Base-by-base conservation (phyloP, 306 rosid genomes). In the Neltuma alba region DNA sequence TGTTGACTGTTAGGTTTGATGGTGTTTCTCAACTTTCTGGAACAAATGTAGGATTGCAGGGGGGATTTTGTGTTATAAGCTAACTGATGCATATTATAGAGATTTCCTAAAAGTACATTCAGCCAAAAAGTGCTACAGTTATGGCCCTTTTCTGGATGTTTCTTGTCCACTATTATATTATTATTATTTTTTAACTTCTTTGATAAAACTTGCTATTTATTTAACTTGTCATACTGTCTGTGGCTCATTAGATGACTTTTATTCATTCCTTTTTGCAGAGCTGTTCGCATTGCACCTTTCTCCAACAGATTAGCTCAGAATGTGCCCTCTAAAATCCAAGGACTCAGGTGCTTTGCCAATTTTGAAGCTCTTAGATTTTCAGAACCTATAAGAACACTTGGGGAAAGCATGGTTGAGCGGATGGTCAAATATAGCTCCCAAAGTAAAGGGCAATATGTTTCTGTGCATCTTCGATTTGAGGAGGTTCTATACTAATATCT, bases 401-500 rank as follows among this genome's bases (percentile, higher is more conserved):
- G 94, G 42, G 99, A 91, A 72, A 86, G 86, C 70, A 91, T 95
- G 98, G 98, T 95, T 76, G 89, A 88, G 78, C 90, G 96, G 76
- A 95, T 95, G 99, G 81, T 91, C 70, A 88, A 85, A 78, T 80
- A 79, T 72, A 95, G 96, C 87, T 85, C 90, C 87, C 88, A 90
- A 28, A 91, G 94, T 71, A 91, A 88, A 42, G 97, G 99, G 48
- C 91, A 90, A 88, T 95, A 95, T 65, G 93, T 92, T 77, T 95
- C 99, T 9, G 98, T 95, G 76, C 99, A 95, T 87, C 98, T 95
- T 78, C n/a, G n/a, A 25, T 95, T 95, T 83, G 99, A 95, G 86
- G 99, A 94, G 99, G 97, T 94, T 21, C 75, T 75, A 20, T 65
- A 71, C n/a, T 81, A 72, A 60, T 74, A 62, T 75, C 47, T 84